Evolutionary conservation across 2,329 filamentous ascomycete species (phyloP), one percentile per base, ranked within the genome.

Genomic region (Xylariaceae sp.): DNA sequence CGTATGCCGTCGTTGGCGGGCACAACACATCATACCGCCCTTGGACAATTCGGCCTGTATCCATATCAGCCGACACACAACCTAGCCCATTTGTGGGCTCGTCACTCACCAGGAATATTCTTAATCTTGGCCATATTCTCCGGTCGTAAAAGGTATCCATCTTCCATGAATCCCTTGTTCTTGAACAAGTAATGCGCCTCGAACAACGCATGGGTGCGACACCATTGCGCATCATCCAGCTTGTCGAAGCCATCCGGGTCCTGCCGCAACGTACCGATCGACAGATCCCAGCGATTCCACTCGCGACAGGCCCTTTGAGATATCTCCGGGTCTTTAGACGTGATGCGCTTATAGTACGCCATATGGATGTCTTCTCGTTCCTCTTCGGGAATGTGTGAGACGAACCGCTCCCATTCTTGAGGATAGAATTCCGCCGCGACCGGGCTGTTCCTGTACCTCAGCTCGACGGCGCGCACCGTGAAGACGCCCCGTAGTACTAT

Each of bases 1-100:
- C 44, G 50, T 45, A 58, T 3, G 56, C 56, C 14, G 53, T 56
- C 42, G 28, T 22, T 16, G 56, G 53, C 10, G 53, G 44, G 13
- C 53, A 56, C 7, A 58, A 6, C 5, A 56, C 13, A 47, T 58
- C 56, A n/a, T 58, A 56, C 10, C 56, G 56, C 17, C 56, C 56
- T 19, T 58, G 53, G 28, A 58, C 50, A 6, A 58, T 54, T 39
- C 47, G 46, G 6, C 53, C 49, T 55, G 22, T 5, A 10, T 5
- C 18, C 19, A 18, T 4, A 33, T 7, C 4, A 28, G 22, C 22
- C 7, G n/a, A 51, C 13, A 49, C 38, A 6, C 3, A 2, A 36
- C 17, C 3, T 11, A 1, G 11, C 36, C 5, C 33, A 42, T 13
- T 17, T 22, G 5, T 7, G 38, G n/a, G 2, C 9, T 28, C 3